Conservation (phyloP, 1,139 yeast genomes). For the Candida glucosophila region DNA sequence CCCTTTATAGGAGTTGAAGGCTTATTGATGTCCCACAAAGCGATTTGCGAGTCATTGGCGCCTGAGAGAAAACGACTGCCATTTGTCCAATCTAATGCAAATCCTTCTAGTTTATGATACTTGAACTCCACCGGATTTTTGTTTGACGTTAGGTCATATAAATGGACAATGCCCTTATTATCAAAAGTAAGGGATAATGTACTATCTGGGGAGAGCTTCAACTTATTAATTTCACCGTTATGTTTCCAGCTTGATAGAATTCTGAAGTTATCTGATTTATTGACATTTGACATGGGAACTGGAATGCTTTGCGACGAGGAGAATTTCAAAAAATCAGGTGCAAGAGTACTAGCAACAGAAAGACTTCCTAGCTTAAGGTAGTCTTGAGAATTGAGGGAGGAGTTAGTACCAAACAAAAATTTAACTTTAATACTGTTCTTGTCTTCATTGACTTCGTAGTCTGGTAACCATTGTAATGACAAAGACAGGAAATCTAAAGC, state of each 20-base stretch:
- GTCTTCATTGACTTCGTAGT: conserved; percentile 23
- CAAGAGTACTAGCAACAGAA: conserved; percentile 43
- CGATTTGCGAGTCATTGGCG: conserved; percentile 57
- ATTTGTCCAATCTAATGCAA: conserved; percentile 58
- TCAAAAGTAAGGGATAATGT: conserved; percentile 41
- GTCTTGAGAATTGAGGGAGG: conserved; percentile 31
- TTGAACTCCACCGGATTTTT: conserved; percentile 31
- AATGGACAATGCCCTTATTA: conserved; percentile 39
- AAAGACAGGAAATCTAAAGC: conserved; percentile 56
- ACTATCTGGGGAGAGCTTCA: conserved; percentile 29
- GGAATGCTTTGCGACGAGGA: conserved; percentile 15
- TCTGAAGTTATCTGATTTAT: conserved; percentile 18
- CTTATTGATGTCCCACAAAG: conserved; percentile 55
- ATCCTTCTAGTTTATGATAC: conserved; percentile 61
- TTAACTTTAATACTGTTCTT: conserved; percentile 28
- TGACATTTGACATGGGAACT: conserved; percentile 10
- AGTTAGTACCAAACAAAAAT: conserved; percentile 43
- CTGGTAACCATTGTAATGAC: conserved; percentile 43
- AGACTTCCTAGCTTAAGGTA: conserved; percentile 39
- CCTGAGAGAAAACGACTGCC: conserved; percentile 51
- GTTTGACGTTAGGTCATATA: conserved; percentile 23
- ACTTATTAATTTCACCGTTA: conserved; percentile 45
- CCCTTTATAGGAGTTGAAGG: conserved; percentile 35
- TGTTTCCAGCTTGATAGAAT: conserved; percentile 41
- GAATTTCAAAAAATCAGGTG: conserved; percentile 21